A percentile compares a stretch with the other conserved stretches of the same genome.
Evolutionary conservation across 129 eudicot genomes (phyloP).

Genomic region (Escallonia rubra): DNA sequence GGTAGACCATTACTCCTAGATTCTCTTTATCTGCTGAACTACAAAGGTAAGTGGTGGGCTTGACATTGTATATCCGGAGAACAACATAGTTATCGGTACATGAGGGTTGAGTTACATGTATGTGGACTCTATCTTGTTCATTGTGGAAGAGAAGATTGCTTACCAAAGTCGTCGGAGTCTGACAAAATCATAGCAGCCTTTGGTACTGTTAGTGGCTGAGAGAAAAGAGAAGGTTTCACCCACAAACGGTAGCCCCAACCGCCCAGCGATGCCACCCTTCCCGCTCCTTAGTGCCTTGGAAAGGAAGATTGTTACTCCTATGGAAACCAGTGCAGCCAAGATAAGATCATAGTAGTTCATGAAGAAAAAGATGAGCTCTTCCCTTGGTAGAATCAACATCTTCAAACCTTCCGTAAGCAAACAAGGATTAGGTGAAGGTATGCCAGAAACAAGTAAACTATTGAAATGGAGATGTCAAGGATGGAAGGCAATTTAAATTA

Average conservation of each 20-base stretch:
- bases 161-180: conserved; percentile 33
- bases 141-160: background rate
- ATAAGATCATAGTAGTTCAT: conserved; percentile 25
- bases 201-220: conserved; percentile 39
- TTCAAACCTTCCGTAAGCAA: background rate
- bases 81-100: too few relatives aligned
- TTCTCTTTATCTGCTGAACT: too few relatives aligned
- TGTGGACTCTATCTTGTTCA: background rate
- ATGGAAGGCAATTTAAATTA: background rate
- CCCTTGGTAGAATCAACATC: conserved; percentile 19
- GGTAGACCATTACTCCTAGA: too few relatives aligned
- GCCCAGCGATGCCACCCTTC: conserved; percentile 33
- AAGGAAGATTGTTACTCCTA: conserved; percentile 21
- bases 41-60: too few relatives aligned
- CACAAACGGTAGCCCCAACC: conserved; percentile 48
- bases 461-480: too few relatives aligned
- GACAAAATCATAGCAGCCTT: conserved; percentile 58
- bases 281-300: conserved; percentile 13
- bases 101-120: too few relatives aligned
- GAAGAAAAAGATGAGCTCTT: conserved; percentile 17
- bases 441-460: too few relatives aligned
- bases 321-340: conserved; percentile 21
- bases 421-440: too few relatives aligned
- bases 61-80: too few relatives aligned
- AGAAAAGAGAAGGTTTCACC: conserved; percentile 61